Base-by-base conservation (phyloP, 352 stramenopile species). In the Phytophthora hibernalis region DNA sequence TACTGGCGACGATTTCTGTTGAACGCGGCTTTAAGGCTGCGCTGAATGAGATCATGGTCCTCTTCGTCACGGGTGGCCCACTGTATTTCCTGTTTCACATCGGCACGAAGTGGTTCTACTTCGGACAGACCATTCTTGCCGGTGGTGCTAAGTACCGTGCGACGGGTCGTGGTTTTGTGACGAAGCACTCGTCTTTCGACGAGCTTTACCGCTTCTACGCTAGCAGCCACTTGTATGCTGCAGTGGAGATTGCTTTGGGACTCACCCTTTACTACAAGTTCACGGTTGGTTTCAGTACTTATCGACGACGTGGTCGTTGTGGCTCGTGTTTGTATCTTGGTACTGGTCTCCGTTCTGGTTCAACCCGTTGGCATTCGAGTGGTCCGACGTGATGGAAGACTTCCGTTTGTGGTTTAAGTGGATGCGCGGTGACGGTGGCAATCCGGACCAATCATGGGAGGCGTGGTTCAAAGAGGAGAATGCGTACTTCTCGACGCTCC, bases 81-180 rank as follows among this genome's bases (percentile, higher is more conserved):
- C 82, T 99, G 18, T 99, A 99, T 82, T 99, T 99, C 72, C 92
- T 99, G 74, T 99, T 99, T 84, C 98, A 99, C 77, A 99, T 99
- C 62, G 97, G 98, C 66, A 99, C 97, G 20, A 98, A 99, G 68
- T 98, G 96, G 74, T 98, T 98, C 72, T 99, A 99, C 89, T 99
- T 99, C 74, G 93, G 96, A 7, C 98, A 99, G 71, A 99, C 98
- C 11, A 98, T 99, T 77, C 80, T 99, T 31, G 97, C 98, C 40
- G 98, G 98, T 54, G 97, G 97, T 50, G 97, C 98, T 1, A 99
- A 99, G 76, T 99, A 99, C 76, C 92, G 97, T 26, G 93, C 97
- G 0, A 99, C 98, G 3, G 98, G 98, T 15, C 93, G 98, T 78
- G 98, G 98, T 21, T 99, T 99, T 75, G 97, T 99, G 24, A 99